A percentile compares a stretch with the other conserved stretches of the same genome.
Evolutionary conservation across 2,329 filamentous ascomycete species (phyloP).

Genomic region (Penicillium italicum): DNA sequence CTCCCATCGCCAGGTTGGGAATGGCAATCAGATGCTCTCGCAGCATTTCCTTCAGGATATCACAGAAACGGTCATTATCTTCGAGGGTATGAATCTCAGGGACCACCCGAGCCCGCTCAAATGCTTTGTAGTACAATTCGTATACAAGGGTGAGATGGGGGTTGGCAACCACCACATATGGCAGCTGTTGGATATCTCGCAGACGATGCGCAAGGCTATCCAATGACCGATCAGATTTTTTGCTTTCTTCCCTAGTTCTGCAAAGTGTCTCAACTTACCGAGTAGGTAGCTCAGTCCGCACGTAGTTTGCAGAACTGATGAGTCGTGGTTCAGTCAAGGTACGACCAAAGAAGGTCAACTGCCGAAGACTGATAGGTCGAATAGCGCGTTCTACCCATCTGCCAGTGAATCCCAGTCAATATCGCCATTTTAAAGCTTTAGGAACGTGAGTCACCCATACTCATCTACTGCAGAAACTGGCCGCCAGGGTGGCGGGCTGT

Average conservation of each 20-base stretch:
- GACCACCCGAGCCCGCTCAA: conserved; percentile 81
- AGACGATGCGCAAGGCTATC: conserved; percentile 82
- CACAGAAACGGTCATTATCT: conserved; percentile 85
- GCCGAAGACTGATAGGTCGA: conserved; percentile 89
- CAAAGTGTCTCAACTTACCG: conserved; percentile 49
- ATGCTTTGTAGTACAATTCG: conserved; percentile 94
- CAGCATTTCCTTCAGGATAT: conserved; percentile 72
- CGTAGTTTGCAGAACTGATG: conserved; percentile 94
- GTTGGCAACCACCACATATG: conserved; percentile 95
- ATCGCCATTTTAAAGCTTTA: not conserved
- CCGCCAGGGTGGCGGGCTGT: conserved; percentile 53
- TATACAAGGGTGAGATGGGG: conserved; percentile 91
- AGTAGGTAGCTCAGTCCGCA: conserved; percentile 87
- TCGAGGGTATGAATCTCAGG: conserved; percentile 79
- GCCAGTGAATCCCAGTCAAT: conserved; percentile 16
- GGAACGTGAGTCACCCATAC: conserved; percentile 38
- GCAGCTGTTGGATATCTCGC: conserved; percentile 93
- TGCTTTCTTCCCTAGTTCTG: no score
- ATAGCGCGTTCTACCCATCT: conserved; percentile 94
- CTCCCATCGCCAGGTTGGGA: conserved; percentile 88
- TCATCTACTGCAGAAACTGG: conserved; percentile 59
- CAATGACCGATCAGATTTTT: not conserved
- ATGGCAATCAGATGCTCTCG: conserved; percentile 90
- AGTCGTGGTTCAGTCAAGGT: conserved; percentile 86
- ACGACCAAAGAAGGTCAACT: conserved; percentile 95